Base-by-base conservation (phyloP, 495 filamentous ascomycete genomes). In the Trichoderma erinaceum region DNA sequence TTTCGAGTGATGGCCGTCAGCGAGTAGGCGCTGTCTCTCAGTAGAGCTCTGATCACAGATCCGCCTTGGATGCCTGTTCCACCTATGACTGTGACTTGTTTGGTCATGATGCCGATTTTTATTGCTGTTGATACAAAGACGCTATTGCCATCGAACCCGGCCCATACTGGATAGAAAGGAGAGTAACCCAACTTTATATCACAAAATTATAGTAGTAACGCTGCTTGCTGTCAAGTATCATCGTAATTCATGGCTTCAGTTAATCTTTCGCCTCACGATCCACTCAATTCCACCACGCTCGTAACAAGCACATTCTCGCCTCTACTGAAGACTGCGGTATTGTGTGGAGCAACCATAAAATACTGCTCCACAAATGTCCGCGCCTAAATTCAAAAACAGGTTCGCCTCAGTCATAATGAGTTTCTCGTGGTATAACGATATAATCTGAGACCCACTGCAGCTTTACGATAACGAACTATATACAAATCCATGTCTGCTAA, bases 11-110 rank as follows among this genome's bases (percentile, higher is more conserved):
- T 79, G 64, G 77, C 87, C 32, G 87, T 83, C 66, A 90, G 73
- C 27, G 74, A 72, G 75, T 81, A 90, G 43, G 74, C 71, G 0
- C 87, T 73, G 73, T 88, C 78, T 38, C 77, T 73, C n/a, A 87
- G 77, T 50, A 89, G 77, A 32, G 73, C 70, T 50, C 79, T 74
- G 52, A 88, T 78, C 29, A 89, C 81, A 13, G 84, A 85, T 18
- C 82, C 79, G 64, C 88, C 88, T 72, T 90, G 88, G 56, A 80
- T 80, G 69, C 88, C 87, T 38, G 88, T 90, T 15, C 86, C 84
- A 41, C 87, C 87, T 73, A 89, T 86, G 23, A 90, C 77, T 35
- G 82, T 82, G 74, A 89, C 76, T 70, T 86, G 70, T 66, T 71
- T 75, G 63, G 13, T 12, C 29, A 35, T 41, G 12, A 35, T 15